Conservation (phyloP, 257 asterid species). For the Avicennia marina region DNA sequence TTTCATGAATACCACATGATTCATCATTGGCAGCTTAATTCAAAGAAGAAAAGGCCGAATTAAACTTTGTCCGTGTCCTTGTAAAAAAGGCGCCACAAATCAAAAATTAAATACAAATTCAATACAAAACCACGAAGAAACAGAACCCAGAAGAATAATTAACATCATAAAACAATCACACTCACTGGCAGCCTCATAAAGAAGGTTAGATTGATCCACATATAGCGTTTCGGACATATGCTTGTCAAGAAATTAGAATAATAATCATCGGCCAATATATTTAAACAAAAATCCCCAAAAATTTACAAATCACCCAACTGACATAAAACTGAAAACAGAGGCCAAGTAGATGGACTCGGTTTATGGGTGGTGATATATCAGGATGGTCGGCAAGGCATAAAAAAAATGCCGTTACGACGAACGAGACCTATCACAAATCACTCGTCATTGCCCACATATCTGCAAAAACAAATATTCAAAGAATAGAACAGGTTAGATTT, state of each 20-base stretch:
- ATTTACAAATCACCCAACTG: neutral
- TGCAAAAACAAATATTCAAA: too few species aligned
- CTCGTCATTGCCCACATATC: slow-evolving; percentile 50
- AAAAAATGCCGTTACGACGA: slow-evolving; percentile 45
- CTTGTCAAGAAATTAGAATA: neutral
- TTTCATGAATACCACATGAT: slow-evolving; percentile 14
- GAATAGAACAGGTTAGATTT: too few species aligned
- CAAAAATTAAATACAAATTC: too few species aligned
- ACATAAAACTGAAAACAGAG: neutral
- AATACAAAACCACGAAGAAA: too few species aligned
- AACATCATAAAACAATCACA: too few species aligned
- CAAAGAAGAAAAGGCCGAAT: too few species aligned
- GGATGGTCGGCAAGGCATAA: slow-evolving; percentile 55
- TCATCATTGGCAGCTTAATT: slow-evolving; percentile 21
- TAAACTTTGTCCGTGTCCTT: too few species aligned
- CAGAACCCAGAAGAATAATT: too few species aligned
- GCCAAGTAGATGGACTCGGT: slow-evolving; percentile 29
- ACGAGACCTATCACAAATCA: slow-evolving; percentile 50
- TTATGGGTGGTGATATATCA: slow-evolving; percentile 50
- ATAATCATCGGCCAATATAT: too few species aligned
- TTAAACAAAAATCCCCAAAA: neutral
- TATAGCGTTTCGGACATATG: too few species aligned
- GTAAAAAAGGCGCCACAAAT: neutral
- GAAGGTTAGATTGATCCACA: too few species aligned
- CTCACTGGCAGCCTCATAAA: too few species aligned